Evolutionary conservation across 257 asterid genomes (phyloP).

Genomic region (Ocimum tenuiflorum): DNA sequence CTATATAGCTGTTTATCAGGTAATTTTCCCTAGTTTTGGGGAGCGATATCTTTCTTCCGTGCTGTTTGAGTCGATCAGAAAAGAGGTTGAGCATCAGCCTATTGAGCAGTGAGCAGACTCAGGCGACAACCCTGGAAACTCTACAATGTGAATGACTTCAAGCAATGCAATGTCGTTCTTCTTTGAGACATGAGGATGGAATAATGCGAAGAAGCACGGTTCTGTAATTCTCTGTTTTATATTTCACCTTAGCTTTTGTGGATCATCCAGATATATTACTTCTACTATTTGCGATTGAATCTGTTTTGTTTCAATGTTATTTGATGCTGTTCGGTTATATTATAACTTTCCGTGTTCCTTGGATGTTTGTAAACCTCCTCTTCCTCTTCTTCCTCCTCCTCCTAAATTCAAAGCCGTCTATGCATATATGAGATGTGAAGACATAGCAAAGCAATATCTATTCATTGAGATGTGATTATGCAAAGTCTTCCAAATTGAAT

Average conservation of each 20-base stretch:
- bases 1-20: constrained; percentile 30
- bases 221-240: neutral
- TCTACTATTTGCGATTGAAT: neutral
- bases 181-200: constrained; percentile 2
- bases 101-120: constrained; percentile 46
- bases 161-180: too few species aligned
- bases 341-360: too few species aligned
- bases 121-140: neutral
- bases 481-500: too few species aligned
- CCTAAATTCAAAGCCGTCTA: too few species aligned
- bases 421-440: too few species aligned
- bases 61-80: constrained; percentile 66
- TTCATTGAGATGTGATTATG: too few species aligned
- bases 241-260: neutral
- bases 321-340: too few species aligned
- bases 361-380: too few species aligned
- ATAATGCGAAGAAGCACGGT: neutral
- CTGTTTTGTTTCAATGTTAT: neutral
- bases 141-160: neutral
- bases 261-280: neutral
- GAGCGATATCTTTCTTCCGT: constrained; percentile 86
- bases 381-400: too few species aligned
- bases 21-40: constrained; percentile 79
- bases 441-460: too few species aligned
- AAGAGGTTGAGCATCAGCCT: constrained; percentile 74